phyloP scores from a whole-genome alignment of 2,329 filamentous ascomycete species.

The Fusarium miscanthi region DNA sequence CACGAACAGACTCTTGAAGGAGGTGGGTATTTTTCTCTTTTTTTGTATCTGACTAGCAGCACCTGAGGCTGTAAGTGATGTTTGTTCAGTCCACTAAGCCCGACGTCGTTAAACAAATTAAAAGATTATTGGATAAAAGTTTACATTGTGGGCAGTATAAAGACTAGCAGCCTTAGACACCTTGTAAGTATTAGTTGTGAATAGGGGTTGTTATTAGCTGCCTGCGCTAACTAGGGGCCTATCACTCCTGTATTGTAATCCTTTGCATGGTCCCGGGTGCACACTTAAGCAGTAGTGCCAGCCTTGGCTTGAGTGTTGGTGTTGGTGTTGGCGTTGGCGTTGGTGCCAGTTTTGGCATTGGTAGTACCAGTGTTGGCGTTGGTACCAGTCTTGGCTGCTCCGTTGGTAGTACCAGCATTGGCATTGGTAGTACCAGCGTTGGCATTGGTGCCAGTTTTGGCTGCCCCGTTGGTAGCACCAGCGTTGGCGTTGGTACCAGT shows the following conservation, averaged over 20 bases:
- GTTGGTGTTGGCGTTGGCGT: background rate
- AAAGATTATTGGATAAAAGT: too few species aligned
- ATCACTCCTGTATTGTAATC: background rate
- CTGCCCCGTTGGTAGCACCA: background rate
- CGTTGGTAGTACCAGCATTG: too few species aligned
- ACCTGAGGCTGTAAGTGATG: too few species aligned
- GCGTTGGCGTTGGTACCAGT: background rate
- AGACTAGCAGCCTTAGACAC: background rate
- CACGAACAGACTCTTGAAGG: too few species aligned
- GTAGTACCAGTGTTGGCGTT: background rate
- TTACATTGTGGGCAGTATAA: rapidly evolving
- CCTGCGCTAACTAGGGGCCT: too few species aligned
- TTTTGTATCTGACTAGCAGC: too few species aligned
- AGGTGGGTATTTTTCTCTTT: too few species aligned
- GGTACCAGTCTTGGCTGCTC: too few species aligned
- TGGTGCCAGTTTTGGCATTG: background rate
- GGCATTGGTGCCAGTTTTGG: background rate
- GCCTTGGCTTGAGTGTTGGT: background rate
- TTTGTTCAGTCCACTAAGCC: too few species aligned
- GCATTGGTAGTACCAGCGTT: too few species aligned
- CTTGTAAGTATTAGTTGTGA: background rate
- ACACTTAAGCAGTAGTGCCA: background rate
- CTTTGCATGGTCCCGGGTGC: background rate
- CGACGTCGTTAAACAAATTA: too few species aligned
- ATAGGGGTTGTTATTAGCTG: too few species aligned